Percentiles rank a stretch among this genome's conserved stretches.
phyloP scores from a whole-genome alignment of 768 basidiomycete genomes.

The Cystobasidium ongulense region DNA sequence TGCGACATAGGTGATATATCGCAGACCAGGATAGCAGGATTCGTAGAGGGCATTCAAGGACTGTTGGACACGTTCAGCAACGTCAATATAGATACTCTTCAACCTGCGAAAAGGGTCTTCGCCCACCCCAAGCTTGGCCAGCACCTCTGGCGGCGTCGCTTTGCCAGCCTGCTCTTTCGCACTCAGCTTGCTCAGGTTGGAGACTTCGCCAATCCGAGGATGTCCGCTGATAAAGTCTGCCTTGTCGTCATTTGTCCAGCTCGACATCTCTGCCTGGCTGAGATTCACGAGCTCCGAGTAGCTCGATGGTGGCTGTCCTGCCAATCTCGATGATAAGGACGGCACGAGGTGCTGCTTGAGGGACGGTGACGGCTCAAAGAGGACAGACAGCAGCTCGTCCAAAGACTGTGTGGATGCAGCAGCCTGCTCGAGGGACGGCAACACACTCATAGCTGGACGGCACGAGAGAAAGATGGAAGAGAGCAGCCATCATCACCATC shows the following conservation, averaged over 20 bases:
- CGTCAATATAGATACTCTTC: neutral
- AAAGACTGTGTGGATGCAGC: neutral
- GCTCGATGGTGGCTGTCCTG: constrained; percentile 9
- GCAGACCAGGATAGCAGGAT: constrained; percentile 44
- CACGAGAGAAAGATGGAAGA: too few relatives aligned
- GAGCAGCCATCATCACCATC: too few relatives aligned
- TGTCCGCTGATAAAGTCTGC: constrained; percentile 46
- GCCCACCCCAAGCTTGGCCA: constrained; percentile 42
- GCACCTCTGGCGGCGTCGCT: constrained; percentile 42
- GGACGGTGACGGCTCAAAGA: constrained; percentile 46
- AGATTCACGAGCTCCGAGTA: constrained; percentile 41
- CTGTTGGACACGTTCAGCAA: constrained; percentile 21
- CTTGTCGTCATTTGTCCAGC: constrained; percentile 43
- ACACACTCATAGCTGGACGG: neutral
- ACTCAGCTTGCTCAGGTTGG: constrained; percentile 43
- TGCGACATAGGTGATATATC: constrained; percentile 48
- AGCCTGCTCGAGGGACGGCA: neutral
- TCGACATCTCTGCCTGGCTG: constrained; percentile 35
- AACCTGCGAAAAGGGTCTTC: neutral
- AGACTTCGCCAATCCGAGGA: constrained; percentile 47
- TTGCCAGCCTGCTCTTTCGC: constrained; percentile 45
- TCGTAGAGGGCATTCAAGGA: constrained; percentile 46
- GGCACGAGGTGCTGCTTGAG: constrained; percentile 44
- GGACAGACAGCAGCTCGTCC: constrained; percentile 25
- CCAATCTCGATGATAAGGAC: constrained; percentile 36